phyloP scores from a whole-genome alignment of 768 basidiomycete genomes.

The Tephrocybe sp. region DNA sequence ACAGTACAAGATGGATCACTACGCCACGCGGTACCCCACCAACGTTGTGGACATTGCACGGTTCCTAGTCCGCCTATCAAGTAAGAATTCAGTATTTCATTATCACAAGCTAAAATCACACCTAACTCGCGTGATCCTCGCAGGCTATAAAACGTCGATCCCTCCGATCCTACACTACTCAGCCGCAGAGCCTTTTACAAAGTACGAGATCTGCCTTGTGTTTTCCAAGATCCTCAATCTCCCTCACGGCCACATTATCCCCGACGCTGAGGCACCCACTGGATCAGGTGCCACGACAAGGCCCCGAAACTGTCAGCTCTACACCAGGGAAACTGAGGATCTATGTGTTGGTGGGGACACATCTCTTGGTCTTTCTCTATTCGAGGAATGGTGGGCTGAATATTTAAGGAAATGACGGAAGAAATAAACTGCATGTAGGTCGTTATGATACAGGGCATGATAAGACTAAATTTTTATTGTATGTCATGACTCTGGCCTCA shows the following conservation, averaged over 20 bases:
- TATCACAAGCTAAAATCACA: neutral
- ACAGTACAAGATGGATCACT: constrained; percentile 93
- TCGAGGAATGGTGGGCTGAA: constrained; percentile 83
- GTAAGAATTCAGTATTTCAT: constrained; percentile 43
- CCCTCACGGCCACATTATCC: constrained; percentile 71
- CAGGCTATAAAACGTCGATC: constrained; percentile 40
- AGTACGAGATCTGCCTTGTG: constrained; percentile 87
- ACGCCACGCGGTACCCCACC: constrained; percentile 89
- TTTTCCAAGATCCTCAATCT: constrained; percentile 70
- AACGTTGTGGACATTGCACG: constrained; percentile 84
- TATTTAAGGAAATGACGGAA: constrained; percentile 32
- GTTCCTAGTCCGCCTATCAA: constrained; percentile 74
- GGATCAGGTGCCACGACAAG: constrained; percentile 66
- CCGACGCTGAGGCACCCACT: constrained; percentile 66
- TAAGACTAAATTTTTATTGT: no score
- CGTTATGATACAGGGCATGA: no score
- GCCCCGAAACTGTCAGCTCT: constrained; percentile 78
- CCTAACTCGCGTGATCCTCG: neutral
- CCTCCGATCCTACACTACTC: constrained; percentile 87
- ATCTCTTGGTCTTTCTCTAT: constrained; percentile 60
- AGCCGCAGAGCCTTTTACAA: constrained; percentile 77
- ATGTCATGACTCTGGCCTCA: no score
- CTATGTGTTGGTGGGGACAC: constrained; percentile 45
- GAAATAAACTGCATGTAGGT: no score
- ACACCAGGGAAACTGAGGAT: constrained; percentile 70